Evolutionary conservation across 1,284 basidiomycete genomes (phyloP), one percentile per base, ranked within the genome.

Genomic region (Boletus smithii): DNA sequence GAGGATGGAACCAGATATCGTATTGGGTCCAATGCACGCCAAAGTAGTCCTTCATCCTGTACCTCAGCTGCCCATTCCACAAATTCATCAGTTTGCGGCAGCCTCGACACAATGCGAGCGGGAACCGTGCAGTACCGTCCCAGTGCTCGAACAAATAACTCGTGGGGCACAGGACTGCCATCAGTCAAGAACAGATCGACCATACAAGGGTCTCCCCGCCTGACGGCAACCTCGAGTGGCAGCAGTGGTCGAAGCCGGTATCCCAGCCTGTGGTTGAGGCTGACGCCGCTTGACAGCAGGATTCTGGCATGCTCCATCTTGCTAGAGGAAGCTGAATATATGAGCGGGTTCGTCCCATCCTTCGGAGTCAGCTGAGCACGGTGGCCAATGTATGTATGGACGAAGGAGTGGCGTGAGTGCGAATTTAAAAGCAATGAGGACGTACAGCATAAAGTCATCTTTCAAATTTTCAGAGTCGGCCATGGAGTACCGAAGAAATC

Each of bases 21-120:
- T n/a, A n/a, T n/a, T n/a, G n/a, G n/a, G n/a, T n/a, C n/a, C n/a
- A n/a, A n/a, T n/a, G n/a, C n/a, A n/a, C n/a, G n/a, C n/a, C n/a
- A n/a, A n/a, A n/a, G n/a, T n/a, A n/a, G n/a, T n/a, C n/a, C n/a
- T n/a, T n/a, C n/a, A n/a, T n/a, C n/a, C n/a, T n/a, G n/a, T n/a
- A n/a, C n/a, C n/a, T n/a, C n/a, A n/a, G n/a, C n/a, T n/a, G 34
- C 54, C 52, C 52, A 53, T 26, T 53, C 52, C 5, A 18, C 13
- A n/a, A 53, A 53, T 14, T 53, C 37, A 8, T 57, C 51, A 0
- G 56, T 53, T 17, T 39, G 49, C 3, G 58, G 22, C 10, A 55
- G 9, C 13, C 30, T 53, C 3, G 41, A n/a, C 4, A 48, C 13
- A 1, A 26, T 3, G 5, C 8, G 1, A n/a, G 7, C 2, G 0